A percentile compares a stretch with the other conserved stretches of the same genome.
phyloP scores from a whole-genome alignment of 176 grass and related monocot genomes.

The Luzula sylvatica region DNA sequence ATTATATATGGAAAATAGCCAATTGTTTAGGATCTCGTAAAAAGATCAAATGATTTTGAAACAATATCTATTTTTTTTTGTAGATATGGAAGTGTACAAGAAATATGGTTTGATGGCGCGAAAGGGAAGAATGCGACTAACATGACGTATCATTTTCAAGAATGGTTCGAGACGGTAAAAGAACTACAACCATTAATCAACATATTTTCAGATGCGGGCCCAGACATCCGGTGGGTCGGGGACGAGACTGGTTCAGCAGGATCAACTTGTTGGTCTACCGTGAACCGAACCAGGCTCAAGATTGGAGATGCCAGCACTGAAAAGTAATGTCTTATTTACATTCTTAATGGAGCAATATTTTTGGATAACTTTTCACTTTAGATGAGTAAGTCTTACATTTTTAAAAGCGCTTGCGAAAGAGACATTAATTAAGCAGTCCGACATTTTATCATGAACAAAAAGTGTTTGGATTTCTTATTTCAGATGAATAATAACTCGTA shows the following conservation, averaged over 20 bases:
- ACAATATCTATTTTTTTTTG: not conserved
- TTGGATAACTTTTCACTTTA: too few species aligned
- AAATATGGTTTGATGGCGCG: slow-evolving; percentile 97
- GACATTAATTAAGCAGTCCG: too few species aligned
- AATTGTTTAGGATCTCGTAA: not conserved
- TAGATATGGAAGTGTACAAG: slow-evolving; percentile 68
- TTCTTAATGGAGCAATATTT: not conserved
- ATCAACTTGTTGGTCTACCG: slow-evolving; percentile 71
- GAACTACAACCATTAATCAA: slow-evolving; percentile 78
- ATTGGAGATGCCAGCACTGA: slow-evolving; percentile 64
- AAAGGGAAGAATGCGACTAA: slow-evolving; percentile 65
- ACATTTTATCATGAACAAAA: too few species aligned
- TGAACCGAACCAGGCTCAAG: slow-evolving; percentile 59
- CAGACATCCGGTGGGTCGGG: slow-evolving; percentile 85
- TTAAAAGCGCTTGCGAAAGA: too few species aligned
- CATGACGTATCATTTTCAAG: slow-evolving; percentile 87
- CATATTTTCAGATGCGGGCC: slow-evolving; percentile 92
- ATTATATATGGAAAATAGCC: not conserved
- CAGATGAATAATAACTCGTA: not conserved
- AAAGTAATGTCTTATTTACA: slow-evolving; percentile 24
- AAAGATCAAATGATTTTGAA: not conserved
- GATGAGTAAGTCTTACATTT: too few species aligned
- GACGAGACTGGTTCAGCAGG: slow-evolving; percentile 82
- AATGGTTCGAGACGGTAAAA: slow-evolving; percentile 81
- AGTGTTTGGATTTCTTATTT: too few species aligned